Base-by-base conservation (phyloP, 2,329 filamentous ascomycete genomes). In the Gremmenia infestans region DNA sequence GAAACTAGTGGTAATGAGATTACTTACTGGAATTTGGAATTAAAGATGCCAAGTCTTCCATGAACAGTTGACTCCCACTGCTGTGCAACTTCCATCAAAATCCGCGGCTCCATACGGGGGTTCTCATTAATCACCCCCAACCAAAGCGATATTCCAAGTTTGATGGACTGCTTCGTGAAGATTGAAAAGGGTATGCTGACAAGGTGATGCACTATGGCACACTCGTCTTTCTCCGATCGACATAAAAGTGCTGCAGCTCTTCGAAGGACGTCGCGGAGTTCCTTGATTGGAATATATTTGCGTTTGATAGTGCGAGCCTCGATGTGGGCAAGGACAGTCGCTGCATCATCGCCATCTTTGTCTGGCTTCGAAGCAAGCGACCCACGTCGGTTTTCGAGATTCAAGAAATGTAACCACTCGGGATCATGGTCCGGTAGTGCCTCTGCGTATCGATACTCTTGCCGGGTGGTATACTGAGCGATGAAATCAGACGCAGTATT, bases 111-210 rank as follows among this genome's bases (percentile, higher is more conserved):
- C 72, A 97, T 86, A 54, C 83, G 82, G 2, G 92, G 89, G 67
- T 96, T 97, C 71, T 99, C 94, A 66, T 97, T 94, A 67, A 97
- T 95, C 14, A 97, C 89, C 25, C 94, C 94, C 58, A 97, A 84
- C 94, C 94, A 99, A 6, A 99, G 77, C 4, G 94, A 97, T 37
- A 97, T 88, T 5, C 94, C 95, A 50, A 97, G 83, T 69, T 96
- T 96, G 70, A 99, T 94, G 2, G 92, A 94, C 67, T 96, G 89
- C 70, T 96, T 96, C 5, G 88, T 95, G 70, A 99, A 97, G 48
- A 96, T 83, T 42, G 84, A 82, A 72, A 99, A 99, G 0, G 94
- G 95, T 58, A 99, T 94, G 63, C 84, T 87, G 60, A 99, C 93
- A 15, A 99, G 80, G 67, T 95, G 88, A 67, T 93, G 89, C 12